These are phyloP conservation scores for Gracilaria domingensis DNA, from an alignment of 23 red algal genomes.

Conservation along the genomic window DNA sequence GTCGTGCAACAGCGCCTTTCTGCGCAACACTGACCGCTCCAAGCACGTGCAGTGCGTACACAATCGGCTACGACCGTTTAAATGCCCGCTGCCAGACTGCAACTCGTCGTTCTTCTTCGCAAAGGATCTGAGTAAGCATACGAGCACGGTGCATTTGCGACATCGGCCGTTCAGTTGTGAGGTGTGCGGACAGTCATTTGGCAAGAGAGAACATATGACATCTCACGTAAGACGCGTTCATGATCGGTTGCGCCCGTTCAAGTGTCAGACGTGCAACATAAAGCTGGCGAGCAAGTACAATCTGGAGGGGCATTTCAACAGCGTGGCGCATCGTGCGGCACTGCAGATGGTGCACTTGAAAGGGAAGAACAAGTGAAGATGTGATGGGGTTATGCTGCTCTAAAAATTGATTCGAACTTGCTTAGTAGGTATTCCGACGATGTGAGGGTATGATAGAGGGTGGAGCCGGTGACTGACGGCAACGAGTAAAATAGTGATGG, in stretches of 20 bases:
- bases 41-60: conserved; percentile 64
- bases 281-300: conserved; percentile 63
- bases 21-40: conserved; percentile 60
- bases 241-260: conserved; percentile 44
- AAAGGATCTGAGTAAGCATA: conserved; percentile 61
- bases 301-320: conserved; percentile 58
- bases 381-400: too few relatives aligned
- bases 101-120: conserved; percentile 59
- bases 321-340: conserved; percentile 13
- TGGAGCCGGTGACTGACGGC: too few relatives aligned
- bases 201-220: conserved; percentile 68
- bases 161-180: conserved; percentile 63
- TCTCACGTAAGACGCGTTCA: conserved; percentile 63
- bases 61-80: conserved; percentile 39
- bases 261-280: conserved; percentile 50
- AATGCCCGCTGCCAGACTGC: conserved; percentile 53
- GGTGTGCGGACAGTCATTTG: conserved; percentile 46
- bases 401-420: too few relatives aligned
- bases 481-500: too few relatives aligned
- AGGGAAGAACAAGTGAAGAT: not conserved
- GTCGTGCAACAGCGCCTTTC: conserved; percentile 31
- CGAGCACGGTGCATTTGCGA: conserved; percentile 55
- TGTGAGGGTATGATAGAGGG: too few relatives aligned
- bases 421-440: too few relatives aligned
- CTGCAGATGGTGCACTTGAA: not conserved